A percentile compares a stretch with the other conserved stretches of the same genome.
These are phyloP conservation scores for Fusarium illudens DNA, from an alignment of 2,329 filamentous ascomycete species.

Conservation along the genomic window DNA sequence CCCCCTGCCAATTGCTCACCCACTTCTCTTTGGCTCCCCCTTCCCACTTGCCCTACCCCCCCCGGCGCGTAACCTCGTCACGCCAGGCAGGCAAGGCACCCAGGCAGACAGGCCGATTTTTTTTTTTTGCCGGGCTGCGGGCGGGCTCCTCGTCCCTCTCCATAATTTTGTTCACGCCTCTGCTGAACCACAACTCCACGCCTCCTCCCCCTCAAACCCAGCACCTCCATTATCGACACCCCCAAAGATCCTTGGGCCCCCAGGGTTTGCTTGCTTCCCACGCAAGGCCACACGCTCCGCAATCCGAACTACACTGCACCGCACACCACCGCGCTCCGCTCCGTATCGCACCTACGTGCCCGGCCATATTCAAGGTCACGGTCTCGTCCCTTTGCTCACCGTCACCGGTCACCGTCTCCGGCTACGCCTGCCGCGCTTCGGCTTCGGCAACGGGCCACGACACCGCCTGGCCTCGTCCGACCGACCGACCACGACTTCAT, in stretches of 20 bases:
- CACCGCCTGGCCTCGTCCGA: conserved; percentile 21
- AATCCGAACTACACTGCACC: conserved; percentile 41
- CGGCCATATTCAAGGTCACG: conserved; percentile 35
- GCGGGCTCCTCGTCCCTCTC: conserved; percentile 31
- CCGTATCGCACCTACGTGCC: conserved; percentile 36
- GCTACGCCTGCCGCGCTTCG: conserved; percentile 23
- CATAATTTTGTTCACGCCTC: conserved; percentile 48
- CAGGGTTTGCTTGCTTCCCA: conserved; percentile 41
- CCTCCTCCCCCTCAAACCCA: conserved; percentile 46
- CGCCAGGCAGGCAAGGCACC: conserved; percentile 32
- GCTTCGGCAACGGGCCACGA: conserved; percentile 33
- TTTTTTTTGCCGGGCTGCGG: conserved; percentile 30
- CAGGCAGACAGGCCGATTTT: conserved; percentile 16
- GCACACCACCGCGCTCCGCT: conserved; percentile 35
- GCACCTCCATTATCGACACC: conserved; percentile 52
- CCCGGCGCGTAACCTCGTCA: conserved; percentile 29
- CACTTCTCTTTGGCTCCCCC: conserved; percentile 22
- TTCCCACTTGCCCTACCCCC: conserved; percentile 41
- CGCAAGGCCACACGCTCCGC: conserved; percentile 36
- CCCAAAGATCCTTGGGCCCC: conserved; percentile 46
- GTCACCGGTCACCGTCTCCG: conserved; percentile 32
- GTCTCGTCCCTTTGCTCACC: conserved; percentile 27
- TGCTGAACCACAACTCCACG: conserved; percentile 49
- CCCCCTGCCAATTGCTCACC: conserved; percentile 23
- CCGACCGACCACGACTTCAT: conserved; percentile 16